Evolutionary conservation across 1,139 yeast genomes (phyloP).

Genomic region (Magnusiomyces clavatus): DNA sequence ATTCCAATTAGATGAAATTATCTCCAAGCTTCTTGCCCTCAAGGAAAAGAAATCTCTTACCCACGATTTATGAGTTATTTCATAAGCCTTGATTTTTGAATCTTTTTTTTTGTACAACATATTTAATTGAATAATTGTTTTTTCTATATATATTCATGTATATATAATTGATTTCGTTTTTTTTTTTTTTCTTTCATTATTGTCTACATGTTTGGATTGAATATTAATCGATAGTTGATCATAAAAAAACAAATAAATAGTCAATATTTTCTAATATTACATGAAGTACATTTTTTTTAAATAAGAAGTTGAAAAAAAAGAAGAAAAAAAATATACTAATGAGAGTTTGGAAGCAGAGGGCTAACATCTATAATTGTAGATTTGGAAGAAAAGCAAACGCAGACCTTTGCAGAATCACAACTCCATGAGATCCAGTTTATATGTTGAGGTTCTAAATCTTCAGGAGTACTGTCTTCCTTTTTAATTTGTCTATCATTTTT

Average conservation of each 20-base stretch:
- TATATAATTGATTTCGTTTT: background rate
- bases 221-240: background rate
- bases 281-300: too few species aligned
- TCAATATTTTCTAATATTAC: too few species aligned
- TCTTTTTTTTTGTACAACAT: background rate
- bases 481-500: constrained; percentile 3
- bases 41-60: constrained; percentile 14
- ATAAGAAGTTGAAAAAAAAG: too few species aligned
- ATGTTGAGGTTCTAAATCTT: constrained; percentile 5
- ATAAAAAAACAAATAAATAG: too few species aligned
- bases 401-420: constrained; percentile 19
- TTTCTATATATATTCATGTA: background rate
- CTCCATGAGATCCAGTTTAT: constrained; percentile 24
- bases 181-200: background rate
- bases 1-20: constrained; percentile 59
- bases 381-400: constrained; percentile 20
- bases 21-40: constrained; percentile 55
- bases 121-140: background rate
- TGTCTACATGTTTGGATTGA: background rate
- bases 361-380: constrained; percentile 14
- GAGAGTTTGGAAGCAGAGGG: background rate
- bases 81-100: background rate
- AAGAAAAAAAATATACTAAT: background rate
- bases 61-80: constrained; percentile 12
- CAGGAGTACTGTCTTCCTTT: constrained; percentile 6